Evolutionary conservation across 371 early-diverging fungal genomes (phyloP).

Genomic region (Mortierella polycephala): DNA sequence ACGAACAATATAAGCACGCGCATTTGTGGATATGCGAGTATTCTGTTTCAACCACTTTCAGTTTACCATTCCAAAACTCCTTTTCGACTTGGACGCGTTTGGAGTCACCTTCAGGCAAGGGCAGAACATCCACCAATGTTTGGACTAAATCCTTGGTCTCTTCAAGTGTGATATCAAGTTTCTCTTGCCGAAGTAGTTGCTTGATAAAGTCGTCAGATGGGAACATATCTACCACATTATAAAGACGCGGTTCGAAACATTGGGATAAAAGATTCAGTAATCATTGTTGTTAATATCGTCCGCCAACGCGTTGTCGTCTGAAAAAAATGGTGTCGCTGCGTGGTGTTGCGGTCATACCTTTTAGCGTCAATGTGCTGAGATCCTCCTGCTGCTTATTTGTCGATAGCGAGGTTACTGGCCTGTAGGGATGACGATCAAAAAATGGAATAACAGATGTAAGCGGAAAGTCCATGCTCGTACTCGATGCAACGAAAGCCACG

Average conservation of each 20-base stretch:
- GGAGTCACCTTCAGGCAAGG: slow-evolving; percentile 25
- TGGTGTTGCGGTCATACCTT: slow-evolving; percentile 11
- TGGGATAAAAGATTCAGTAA: background rate
- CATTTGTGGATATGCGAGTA: background rate
- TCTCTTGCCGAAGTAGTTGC: slow-evolving; percentile 21
- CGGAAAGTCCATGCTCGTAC: background rate
- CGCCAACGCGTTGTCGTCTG: too few species aligned
- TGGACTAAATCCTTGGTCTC: slow-evolving; percentile 25
- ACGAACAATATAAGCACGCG: background rate
- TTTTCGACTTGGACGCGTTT: slow-evolving; percentile 33
- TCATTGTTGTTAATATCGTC: background rate
- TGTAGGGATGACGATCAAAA: background rate
- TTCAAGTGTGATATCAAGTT: slow-evolving; percentile 10
- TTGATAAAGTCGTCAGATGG: slow-evolving; percentile 33
- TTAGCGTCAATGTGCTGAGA: slow-evolving; percentile 18
- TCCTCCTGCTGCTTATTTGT: slow-evolving; percentile 6
- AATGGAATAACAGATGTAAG: background rate
- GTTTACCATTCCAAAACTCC: slow-evolving; percentile 23
- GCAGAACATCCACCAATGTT: slow-evolving; percentile 19
- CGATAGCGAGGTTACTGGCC: background rate
- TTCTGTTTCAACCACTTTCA: background rate
- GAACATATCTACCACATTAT: slow-evolving; percentile 26
- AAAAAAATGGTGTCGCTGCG: background rate
- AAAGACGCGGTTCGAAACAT: too few species aligned
- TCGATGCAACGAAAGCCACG: background rate